Percentiles rank a stretch among this genome's conserved stretches.
phyloP scores from a whole-genome alignment of 2,329 filamentous ascomycete species.

The Xylaria multiplex region DNA sequence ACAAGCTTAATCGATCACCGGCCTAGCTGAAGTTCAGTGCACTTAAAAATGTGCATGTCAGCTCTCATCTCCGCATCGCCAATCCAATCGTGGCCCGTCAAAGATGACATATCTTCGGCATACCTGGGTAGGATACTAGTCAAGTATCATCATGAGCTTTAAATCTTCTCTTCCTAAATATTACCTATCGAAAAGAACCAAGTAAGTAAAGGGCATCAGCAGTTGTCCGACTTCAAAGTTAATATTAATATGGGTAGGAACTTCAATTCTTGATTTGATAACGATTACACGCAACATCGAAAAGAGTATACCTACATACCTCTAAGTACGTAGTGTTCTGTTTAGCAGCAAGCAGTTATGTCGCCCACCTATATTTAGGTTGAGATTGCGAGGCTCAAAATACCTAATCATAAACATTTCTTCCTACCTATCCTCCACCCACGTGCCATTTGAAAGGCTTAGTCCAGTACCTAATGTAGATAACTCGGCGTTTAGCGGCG shows the following conservation, averaged over 20 bases:
- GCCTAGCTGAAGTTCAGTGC: no score
- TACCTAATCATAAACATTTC: neutral
- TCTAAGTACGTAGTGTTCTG: no score
- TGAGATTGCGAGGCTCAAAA: neutral
- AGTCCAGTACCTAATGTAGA: neutral
- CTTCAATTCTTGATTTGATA: no score
- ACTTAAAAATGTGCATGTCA: slow-evolving; percentile 1
- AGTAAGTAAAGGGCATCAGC: neutral
- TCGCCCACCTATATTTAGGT: no score
- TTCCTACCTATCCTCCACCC: neutral
- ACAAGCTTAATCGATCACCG: neutral
- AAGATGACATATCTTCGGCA: neutral
- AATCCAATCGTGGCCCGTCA: neutral
- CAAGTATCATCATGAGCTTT: neutral
- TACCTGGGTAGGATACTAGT: neutral
- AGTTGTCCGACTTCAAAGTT: no score
- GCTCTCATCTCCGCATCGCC: slow-evolving; percentile 17
- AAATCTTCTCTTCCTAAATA: no score
- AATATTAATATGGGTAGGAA: no score
- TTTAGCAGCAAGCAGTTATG: no score
- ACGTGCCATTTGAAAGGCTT: neutral
- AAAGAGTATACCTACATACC: no score
- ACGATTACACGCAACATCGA: no score
- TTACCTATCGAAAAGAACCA: no score
- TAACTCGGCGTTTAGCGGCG: slow-evolving; percentile 18